Base-by-base conservation (phyloP, 805 yeast species). In the Yueomyces sp. region DNA sequence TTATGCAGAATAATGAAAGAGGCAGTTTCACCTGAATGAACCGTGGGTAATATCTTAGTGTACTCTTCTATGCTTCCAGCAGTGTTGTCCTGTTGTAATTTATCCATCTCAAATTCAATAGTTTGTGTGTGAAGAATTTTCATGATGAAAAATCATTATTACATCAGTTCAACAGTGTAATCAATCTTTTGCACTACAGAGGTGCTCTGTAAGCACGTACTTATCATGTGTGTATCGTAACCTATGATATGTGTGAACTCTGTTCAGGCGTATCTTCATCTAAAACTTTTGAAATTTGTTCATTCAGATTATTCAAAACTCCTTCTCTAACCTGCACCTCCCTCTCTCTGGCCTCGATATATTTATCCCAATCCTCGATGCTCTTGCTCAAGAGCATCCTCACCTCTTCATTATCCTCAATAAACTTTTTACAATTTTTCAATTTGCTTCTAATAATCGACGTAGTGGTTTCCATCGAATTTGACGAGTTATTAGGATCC, bases 391-490 rank as follows among this genome's bases (percentile, higher is more conserved):
- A 42, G 30, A 62, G 47, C 26, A 51, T 49, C 27, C 44, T 49
- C 38, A 54, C 45, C 12, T 50, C 52, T 52, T 55, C 66, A 58
- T 63, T 53, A 28, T 57, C 53, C 38, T 50, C 52, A 4, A 57
- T 49, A 19, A 54, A 44, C 26, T 52, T 44, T 44, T 59, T 60
- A 42, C 61, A 54, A 29, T 46, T 54, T 45, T 55, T 58, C 27
- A 60, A 44, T 39, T 63, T 52, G 41, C 59, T 63, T 29, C 55
- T 56, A 11, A 60, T 60, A 28, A 56, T 53, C 26, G 60, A 58
- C 1, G 63, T 57, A 11, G 60, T 49, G 1, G 55, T 48, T 40
- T 58, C 64, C 19, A 60, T 47, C 31, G 58, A 59, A 44, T 58
- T 57, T 26, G 56, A 49, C 28, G 57, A 52, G 42, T 52, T 58